Evolutionary conservation across 345 rosid genomes (phyloP).

Genomic region (Eucalyptus regnans): DNA sequence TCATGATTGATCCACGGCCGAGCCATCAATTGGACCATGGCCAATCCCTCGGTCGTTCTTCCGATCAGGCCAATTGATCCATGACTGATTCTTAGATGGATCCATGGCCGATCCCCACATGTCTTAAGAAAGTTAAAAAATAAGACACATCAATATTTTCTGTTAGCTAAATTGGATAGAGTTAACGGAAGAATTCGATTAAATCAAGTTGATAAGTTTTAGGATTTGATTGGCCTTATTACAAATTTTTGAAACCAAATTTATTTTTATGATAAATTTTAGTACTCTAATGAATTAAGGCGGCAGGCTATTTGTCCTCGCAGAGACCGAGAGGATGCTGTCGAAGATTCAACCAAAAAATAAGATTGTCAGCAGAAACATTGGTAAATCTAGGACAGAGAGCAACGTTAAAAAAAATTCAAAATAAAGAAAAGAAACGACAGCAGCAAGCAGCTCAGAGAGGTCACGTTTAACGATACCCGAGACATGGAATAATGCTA

Average conservation of each 20-base stretch:
- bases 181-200: too few species aligned
- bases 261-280: too few species aligned
- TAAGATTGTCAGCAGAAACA: background rate
- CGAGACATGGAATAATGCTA: background rate
- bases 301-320: background rate
- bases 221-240: too few species aligned
- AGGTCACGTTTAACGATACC: background rate
- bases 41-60: too few species aligned
- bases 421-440: background rate
- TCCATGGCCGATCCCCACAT: too few species aligned
- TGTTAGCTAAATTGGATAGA: too few species aligned
- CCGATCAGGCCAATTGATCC: rapidly evolving
- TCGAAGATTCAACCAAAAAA: background rate
- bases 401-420: background rate
- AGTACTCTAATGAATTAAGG: background rate
- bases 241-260: too few species aligned
- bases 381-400: background rate
- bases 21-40: too few species aligned
- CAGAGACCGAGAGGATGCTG: background rate
- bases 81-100: too few species aligned
- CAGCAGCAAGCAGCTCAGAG: background rate
- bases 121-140: too few species aligned
- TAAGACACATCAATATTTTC: too few species aligned
- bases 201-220: too few species aligned
- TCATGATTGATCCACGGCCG: rapidly evolving